A percentile compares a stretch with the other conserved stretches of the same genome.
These are phyloP conservation scores for Picochlorum sp. DNA, from an alignment of 139 green algal genomes.

Conservation along the genomic window DNA sequence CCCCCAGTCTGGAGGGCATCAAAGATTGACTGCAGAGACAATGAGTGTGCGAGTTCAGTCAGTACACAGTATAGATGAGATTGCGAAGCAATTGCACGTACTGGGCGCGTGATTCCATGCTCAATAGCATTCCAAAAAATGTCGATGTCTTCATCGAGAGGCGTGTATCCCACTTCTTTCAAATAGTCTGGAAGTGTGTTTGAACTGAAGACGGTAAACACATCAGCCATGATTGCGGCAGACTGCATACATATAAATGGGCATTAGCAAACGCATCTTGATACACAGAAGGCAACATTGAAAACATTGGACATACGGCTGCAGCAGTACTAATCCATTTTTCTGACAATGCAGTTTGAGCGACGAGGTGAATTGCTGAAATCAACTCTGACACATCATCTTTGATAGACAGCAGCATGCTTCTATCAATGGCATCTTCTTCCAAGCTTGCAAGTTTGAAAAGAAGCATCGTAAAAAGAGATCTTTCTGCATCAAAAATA, in stretches of 20 bases:
- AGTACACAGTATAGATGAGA: neutral
- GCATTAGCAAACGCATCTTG: neutral
- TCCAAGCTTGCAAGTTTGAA: too few species aligned
- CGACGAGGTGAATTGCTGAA: too few species aligned
- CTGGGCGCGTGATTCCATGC: neutral
- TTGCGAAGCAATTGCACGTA: neutral
- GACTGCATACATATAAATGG: neutral
- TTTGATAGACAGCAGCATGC: too few species aligned
- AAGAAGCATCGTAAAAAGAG: too few species aligned
- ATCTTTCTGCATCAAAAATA: neutral
- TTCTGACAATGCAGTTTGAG: too few species aligned
- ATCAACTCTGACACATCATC: too few species aligned
- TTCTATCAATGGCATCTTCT: too few species aligned
- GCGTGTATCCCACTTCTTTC: neutral
- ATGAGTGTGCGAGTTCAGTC: neutral
- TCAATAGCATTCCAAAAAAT: slow-evolving; percentile 14
- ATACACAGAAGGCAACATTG: too few species aligned
- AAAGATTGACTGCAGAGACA: neutral
- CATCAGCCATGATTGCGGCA: slow-evolving; percentile 7
- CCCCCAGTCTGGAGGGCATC: neutral
- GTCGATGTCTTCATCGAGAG: slow-evolving; percentile 4
- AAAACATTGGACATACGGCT: too few species aligned
- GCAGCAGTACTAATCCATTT: too few species aligned
- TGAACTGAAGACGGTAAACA: slow-evolving; percentile 12
- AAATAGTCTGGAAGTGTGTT: slow-evolving; percentile 8